Percentiles rank a stretch among this genome's conserved stretches.
These are phyloP conservation scores for Penicillium silybi DNA, from an alignment of 495 filamentous ascomycete genomes.

Conservation along the genomic window DNA sequence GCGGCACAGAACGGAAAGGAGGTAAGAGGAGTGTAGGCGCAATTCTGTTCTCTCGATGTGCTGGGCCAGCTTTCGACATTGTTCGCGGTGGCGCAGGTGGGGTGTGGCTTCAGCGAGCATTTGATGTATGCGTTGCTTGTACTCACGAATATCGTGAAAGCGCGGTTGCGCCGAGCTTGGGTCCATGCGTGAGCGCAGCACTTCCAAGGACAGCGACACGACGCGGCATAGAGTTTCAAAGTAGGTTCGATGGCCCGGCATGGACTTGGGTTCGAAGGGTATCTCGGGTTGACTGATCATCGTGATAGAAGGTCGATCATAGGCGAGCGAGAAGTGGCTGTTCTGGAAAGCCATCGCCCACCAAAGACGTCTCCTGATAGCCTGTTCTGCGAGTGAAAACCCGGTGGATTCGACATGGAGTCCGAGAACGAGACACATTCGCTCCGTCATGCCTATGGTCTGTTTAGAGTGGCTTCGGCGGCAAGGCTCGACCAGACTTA, in stretches of 20 bases:
- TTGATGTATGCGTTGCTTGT: constrained; percentile 47
- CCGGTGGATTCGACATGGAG: constrained; percentile 51
- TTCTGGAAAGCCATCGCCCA: constrained; percentile 62
- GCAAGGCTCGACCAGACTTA: constrained; percentile 17
- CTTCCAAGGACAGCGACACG: constrained; percentile 50
- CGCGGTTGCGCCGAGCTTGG: constrained; percentile 34
- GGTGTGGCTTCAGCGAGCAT: constrained; percentile 49
- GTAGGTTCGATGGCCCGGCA: constrained; percentile 48
- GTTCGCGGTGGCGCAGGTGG: constrained; percentile 46
- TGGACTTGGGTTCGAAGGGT: constrained; percentile 43
- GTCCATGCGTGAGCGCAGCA: constrained; percentile 50
- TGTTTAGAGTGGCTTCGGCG: background rate
- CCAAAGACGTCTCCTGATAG: constrained; percentile 40
- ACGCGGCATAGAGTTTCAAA: constrained; percentile 54
- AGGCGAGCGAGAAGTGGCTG: constrained; percentile 57
- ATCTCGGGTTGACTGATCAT: constrained; percentile 51
- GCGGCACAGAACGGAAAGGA: constrained; percentile 55
- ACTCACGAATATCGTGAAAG: constrained; percentile 45
- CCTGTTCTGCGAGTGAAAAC: constrained; percentile 33
- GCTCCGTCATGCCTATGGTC: constrained; percentile 50
- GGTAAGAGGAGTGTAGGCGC: constrained; percentile 56
- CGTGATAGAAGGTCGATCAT: constrained; percentile 55
- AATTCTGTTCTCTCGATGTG: constrained; percentile 54
- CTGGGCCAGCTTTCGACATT: constrained; percentile 45
- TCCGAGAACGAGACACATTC: constrained; percentile 56